Evolutionary conservation across 2,329 filamentous ascomycete species (phyloP), one percentile per base, ranked within the genome.

Genomic region (Fusarium sp.): DNA sequence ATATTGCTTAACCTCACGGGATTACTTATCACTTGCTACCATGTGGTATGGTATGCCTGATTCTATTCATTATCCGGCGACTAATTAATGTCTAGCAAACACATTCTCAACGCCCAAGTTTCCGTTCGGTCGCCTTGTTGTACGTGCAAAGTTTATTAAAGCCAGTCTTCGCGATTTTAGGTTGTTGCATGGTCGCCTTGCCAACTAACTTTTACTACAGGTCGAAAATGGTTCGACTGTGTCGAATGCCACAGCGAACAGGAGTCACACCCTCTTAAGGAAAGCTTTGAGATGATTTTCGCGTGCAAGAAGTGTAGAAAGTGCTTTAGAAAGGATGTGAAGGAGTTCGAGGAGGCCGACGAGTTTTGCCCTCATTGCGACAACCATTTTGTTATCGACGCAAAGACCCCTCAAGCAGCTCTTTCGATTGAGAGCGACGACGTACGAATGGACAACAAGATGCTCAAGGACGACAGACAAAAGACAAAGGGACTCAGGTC

Each of bases 231-330:
- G 97, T 99, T 98, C 85, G 96, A 99, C 86, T 99, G 96, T 84
- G 93, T 94, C 73, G 93, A 98, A 82, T 99, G 96, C 85, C 96
- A 99, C 85, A 85, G 85, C 60, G 96, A 99, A 82, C 86, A 90
- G 70, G 92, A 97, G 82, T 84, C 86, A 69, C 96, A 98, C 82
- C 84, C 88, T 41, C 90, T 99, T 28, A 84, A 89, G 60, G 93
- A 97, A 83, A 88, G 87, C 73, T 88, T 91, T 77, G 96, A 99
- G 80, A 97, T 99, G 94, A 89, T 87, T 41, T 98, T 99, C 79
- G 94, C 94, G 58, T 99, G 96, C 89, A 99, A 99, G 79, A 99
- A 99, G 86, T 99, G 96, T 91, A 95, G 93, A 77, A 99, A 99
- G 85, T 95, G 92, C 83, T 99, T 99, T 87, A 92, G 96, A 76